Evolutionary conservation across 805 yeast species (phyloP).

Genomic region (Ogataea sp.): DNA sequence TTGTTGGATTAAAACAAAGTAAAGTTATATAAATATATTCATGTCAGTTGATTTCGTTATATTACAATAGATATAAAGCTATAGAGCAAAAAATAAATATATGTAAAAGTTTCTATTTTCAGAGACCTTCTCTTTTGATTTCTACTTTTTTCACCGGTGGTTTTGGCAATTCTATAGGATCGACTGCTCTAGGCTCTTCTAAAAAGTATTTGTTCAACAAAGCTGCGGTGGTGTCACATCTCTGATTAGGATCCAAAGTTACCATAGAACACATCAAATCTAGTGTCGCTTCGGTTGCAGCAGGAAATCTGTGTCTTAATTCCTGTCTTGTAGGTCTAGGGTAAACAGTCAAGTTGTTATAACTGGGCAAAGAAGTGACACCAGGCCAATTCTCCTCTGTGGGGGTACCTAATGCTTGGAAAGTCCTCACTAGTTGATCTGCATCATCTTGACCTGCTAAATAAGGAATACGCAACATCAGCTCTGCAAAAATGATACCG

Average conservation of each 20-base stretch:
- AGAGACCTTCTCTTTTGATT: background rate
- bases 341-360: conserved; percentile 63
- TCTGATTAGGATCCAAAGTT: conserved; percentile 65
- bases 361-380: conserved; percentile 70
- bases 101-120: too few species aligned
- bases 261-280: conserved; percentile 69
- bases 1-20: background rate
- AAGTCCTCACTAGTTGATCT: conserved; percentile 89
- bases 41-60: too few species aligned
- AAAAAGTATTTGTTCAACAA: conserved; percentile 59
- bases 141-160: conserved; percentile 7
- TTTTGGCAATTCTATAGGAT: conserved; percentile 56
- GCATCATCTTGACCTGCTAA: conserved; percentile 86
- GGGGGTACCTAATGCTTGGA: conserved; percentile 94
- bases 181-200: conserved; percentile 71
- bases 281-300: conserved; percentile 81
- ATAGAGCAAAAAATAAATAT: too few species aligned
- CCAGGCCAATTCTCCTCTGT: conserved; percentile 90
- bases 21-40: too few species aligned
- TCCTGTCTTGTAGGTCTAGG: conserved; percentile 82
- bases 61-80: too few species aligned
- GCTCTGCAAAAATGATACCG: conserved; percentile 92
- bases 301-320: conserved; percentile 74
- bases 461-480: conserved; percentile 92
- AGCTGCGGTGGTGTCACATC: conserved; percentile 60